Evolutionary conservation across 2,329 filamentous ascomycete species (phyloP), one percentile per base, ranked within the genome.

Genomic region (Chrysoporthe deuterocubensis): DNA sequence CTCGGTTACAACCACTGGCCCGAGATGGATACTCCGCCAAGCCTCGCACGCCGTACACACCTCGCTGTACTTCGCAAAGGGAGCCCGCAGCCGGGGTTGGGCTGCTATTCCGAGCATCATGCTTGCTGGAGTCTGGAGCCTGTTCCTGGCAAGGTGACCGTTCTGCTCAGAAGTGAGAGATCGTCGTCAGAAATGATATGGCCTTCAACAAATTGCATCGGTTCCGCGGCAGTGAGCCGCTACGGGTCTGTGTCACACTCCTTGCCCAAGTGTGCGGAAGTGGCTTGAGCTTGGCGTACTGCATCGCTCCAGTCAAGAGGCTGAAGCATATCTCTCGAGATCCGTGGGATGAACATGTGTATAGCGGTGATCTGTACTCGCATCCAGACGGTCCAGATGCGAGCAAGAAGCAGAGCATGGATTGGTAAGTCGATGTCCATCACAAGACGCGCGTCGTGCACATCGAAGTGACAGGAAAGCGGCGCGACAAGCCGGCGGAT

Each of bases 111-210:
- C 21, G 50, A 54, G 50, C 26, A 54, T 26, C 50, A 34, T 54
- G 21, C 50, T 54, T 54, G 32, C 50, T 54, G 26, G 50, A 54
- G 32, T 34, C 50, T 54, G 50, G 32, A 2, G 26, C 26, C 21
- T 54, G 48, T 9, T 32, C 13, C 32, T 14, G 50, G 50, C 16
- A 54, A 13, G 13, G 43, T 9, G 11, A 11, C 62, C 43, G n/a
- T 40, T 32, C 8, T 50, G 32, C 43, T 65, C 65, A 69, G 40
- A 65, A 67, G 58, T 65, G 68, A 68, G 68, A 68, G 68, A 69
- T 69, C 68, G 63, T 44, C 46, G 66, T 69, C 68, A 62, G 57
- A 65, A 65, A 65, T 68, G 65, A 69, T 43, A 46, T 18, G 26
- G 16, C 26, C 11, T 21, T 44, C 16, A 54, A 40, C 16, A 37